A percentile compares a stretch with the other conserved stretches of the same genome.
phyloP scores from a whole-genome alignment of 1,284 basidiomycete species.

The Microstroma glucosiphilum region DNA sequence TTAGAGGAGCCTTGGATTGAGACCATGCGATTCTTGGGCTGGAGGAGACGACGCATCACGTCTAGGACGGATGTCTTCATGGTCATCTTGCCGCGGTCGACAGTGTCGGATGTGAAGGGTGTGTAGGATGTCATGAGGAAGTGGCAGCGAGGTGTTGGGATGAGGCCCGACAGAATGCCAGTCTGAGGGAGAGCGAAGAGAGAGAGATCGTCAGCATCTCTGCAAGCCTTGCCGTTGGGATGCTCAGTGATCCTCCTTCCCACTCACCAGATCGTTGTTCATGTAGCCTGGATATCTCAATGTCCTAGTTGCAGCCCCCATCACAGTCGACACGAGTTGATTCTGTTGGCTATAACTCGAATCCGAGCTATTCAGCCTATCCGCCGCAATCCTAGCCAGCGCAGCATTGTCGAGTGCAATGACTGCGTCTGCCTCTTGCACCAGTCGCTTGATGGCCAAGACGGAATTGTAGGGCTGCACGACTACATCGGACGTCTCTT shows the following conservation, averaged over 20 bases:
- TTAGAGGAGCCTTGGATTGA: constrained; percentile 61
- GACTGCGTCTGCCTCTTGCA: constrained; percentile 93
- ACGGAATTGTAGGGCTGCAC: constrained; percentile 97
- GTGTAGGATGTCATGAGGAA: constrained; percentile 99
- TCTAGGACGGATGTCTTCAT: constrained; percentile 63
- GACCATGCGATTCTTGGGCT: constrained; percentile 98
- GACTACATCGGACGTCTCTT: constrained; percentile 49
- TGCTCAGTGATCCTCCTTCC: background rate
- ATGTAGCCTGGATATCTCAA: constrained; percentile 97
- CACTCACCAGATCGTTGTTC: constrained; percentile 75
- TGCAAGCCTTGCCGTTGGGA: background rate
- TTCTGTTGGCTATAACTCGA: constrained; percentile 69
- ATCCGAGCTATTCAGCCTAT: constrained; percentile 81
- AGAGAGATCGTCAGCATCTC: background rate
- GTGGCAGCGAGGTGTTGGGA: constrained; percentile 97
- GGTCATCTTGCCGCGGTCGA: constrained; percentile 47
- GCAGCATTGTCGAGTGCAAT: constrained; percentile 97
- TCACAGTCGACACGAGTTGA: constrained; percentile 48
- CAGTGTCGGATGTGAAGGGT: constrained; percentile 82
- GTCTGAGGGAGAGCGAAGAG: constrained; percentile 53
- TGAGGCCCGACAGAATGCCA: constrained; percentile 91
- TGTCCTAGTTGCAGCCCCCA: constrained; percentile 86
- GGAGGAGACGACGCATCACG: constrained; percentile 93
- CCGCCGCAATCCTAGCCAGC: constrained; percentile 80
- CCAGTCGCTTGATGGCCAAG: constrained; percentile 86